phyloP scores from a whole-genome alignment of 2,329 filamentous ascomycete species.

The Neopestalotiopsis sp. region DNA sequence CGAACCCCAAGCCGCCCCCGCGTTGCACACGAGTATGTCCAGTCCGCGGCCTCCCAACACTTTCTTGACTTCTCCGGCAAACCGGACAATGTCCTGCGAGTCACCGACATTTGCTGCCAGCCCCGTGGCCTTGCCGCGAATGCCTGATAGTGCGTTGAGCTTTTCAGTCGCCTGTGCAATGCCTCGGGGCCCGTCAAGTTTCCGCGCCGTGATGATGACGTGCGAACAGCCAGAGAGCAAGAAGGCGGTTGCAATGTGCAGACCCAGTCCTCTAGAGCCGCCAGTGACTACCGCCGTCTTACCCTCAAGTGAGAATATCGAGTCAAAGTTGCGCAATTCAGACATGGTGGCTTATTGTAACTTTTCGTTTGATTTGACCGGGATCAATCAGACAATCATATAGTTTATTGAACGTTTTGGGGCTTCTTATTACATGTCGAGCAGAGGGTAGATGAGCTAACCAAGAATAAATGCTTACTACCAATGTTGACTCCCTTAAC shows the following conservation, averaged over 20 bases:
- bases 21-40: constrained; percentile 75
- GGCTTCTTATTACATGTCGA: no score
- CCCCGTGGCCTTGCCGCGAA: constrained; percentile 64
- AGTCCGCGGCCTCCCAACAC: constrained; percentile 62
- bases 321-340: constrained; percentile 33
- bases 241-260: constrained; percentile 70
- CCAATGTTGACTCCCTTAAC: no score
- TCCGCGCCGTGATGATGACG: constrained; percentile 76
- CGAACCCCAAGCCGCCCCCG: constrained; percentile 74
- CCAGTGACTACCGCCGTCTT: constrained; percentile 39
- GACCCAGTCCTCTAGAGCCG: constrained; percentile 61
- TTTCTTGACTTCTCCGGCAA: constrained; percentile 61
- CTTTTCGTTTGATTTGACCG: constrained; percentile 10
- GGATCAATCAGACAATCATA: neutral
- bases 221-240: constrained; percentile 73
- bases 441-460: no score
- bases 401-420: no score
- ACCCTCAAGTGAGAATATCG: constrained; percentile 39
- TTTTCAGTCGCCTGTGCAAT: constrained; percentile 66
- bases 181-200: constrained; percentile 62
- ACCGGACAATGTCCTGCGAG: constrained; percentile 63
- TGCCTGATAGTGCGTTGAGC: constrained; percentile 66
- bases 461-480: no score
- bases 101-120: constrained; percentile 71
- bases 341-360: constrained; percentile 30